A percentile compares a stretch with the other conserved stretches of the same genome.
Evolutionary conservation across 495 filamentous ascomycete genomes (phyloP).

Genomic region (Penicillium fimorum): DNA sequence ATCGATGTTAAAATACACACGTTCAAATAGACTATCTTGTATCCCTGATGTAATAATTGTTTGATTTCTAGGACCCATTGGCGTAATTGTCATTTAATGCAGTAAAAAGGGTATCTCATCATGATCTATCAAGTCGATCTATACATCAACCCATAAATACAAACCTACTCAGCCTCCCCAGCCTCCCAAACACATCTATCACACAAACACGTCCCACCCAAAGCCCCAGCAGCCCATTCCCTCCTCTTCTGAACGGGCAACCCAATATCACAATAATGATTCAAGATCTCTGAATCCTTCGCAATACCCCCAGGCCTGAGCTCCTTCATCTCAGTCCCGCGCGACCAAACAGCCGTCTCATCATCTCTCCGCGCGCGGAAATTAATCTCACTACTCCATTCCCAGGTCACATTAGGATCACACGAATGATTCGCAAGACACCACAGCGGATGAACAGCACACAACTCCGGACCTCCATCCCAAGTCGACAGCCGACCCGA

Average conservation of each 20-base stretch:
- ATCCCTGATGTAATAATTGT: not conserved
- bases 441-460: constrained; percentile 74
- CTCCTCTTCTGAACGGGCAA: constrained; percentile 74
- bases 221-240: constrained; percentile 81
- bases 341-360: constrained; percentile 49
- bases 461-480: constrained; percentile 75
- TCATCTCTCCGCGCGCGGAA: constrained; percentile 50
- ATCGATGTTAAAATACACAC: not conserved
- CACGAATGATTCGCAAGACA: constrained; percentile 90
- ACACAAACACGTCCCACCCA: constrained; percentile 86
- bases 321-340: constrained; percentile 20
- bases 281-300: constrained; percentile 80
- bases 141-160: not conserved
- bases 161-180: constrained; percentile 18
- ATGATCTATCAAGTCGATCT: constrained; percentile 1
- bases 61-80: not conserved
- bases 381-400: constrained; percentile 83
- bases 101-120: constrained; percentile 14
- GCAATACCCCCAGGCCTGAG: constrained; percentile 54
- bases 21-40: not conserved
- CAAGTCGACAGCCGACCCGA: constrained; percentile 72
- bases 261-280: constrained; percentile 90
- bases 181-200: constrained; percentile 67
- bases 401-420: constrained; percentile 90
- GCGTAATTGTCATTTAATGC: not conserved